These are phyloP conservation scores for Escallonia herrerae DNA, from an alignment of 129 eudicot species.

Conservation along the genomic window DNA sequence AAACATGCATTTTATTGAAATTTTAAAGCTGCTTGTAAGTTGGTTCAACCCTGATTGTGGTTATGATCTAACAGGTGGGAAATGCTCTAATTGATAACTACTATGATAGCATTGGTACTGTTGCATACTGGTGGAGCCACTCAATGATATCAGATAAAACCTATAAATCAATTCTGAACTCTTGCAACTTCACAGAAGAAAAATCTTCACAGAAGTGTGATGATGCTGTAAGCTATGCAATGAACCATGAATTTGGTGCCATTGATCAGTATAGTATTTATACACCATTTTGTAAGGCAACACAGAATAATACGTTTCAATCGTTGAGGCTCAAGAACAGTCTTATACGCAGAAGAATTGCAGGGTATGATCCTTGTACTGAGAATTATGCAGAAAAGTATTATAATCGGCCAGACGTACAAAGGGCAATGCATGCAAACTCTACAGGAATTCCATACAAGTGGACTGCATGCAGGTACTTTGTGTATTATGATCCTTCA, in stretches of 20 bases:
- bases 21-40: too few species aligned
- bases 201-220: constrained; percentile 39
- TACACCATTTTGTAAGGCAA: constrained; percentile 48
- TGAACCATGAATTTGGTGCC: constrained; percentile 45
- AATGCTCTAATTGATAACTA: constrained; percentile 67
- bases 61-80: constrained; percentile 52
- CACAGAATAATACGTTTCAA: constrained; percentile 9
- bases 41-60: too few species aligned
- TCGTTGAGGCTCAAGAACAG: constrained; percentile 39
- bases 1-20: too few species aligned
- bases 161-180: constrained; percentile 33
- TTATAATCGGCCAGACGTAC: constrained; percentile 72
- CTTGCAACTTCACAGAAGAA: constrained; percentile 46
- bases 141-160: constrained; percentile 65
- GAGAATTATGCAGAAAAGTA: constrained; percentile 66
- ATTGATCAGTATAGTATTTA: constrained; percentile 80
- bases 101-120: constrained; percentile 68
- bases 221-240: constrained; percentile 47
- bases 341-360: constrained; percentile 23
- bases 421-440: constrained; percentile 75
- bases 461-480: constrained; percentile 91
- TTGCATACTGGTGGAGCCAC: constrained; percentile 79
- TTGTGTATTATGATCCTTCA: too few species aligned
- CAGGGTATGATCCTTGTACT: constrained; percentile 80
- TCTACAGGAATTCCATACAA: constrained; percentile 44